Evolutionary conservation across 2,329 filamentous ascomycete species (phyloP).

Genomic region (Rhynchosporium secalis): DNA sequence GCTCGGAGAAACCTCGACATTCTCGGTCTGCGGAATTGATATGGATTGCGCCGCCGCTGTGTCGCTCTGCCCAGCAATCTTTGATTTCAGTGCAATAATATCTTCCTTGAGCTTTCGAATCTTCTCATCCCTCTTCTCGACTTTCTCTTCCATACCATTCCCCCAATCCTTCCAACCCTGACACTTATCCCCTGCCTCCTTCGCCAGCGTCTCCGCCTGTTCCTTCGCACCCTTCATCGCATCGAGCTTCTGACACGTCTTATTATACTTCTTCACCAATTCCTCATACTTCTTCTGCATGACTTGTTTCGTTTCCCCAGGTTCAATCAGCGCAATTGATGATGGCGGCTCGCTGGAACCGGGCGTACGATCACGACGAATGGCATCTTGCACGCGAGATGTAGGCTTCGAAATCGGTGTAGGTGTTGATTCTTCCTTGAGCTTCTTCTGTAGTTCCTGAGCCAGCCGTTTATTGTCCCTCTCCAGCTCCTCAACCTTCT

Average conservation of each 20-base stretch:
- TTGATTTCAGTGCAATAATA: conserved; percentile 18
- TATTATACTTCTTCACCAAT: conserved; percentile 30
- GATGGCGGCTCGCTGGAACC: conserved; percentile 18
- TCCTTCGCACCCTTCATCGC: conserved; percentile 22
- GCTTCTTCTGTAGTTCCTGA: conserved; percentile 22
- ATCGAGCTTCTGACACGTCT: conserved; percentile 19
- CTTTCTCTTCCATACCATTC: conserved; percentile 15
- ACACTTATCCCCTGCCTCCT: conserved; percentile 22
- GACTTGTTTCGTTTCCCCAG: conserved; percentile 13
- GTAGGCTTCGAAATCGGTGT: background rate
- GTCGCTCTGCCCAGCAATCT: background rate
- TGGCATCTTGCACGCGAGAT: background rate
- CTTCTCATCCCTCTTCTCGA: conserved; percentile 24
- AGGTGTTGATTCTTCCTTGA: conserved; percentile 10
- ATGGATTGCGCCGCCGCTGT: background rate
- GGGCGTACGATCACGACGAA: conserved; percentile 11
- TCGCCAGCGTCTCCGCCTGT: conserved; percentile 20
- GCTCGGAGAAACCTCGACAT: background rate
- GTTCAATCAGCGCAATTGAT: conserved; percentile 14
- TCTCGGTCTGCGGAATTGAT: background rate
- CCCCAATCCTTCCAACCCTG: conserved; percentile 21
- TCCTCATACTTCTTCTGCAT: conserved; percentile 21
- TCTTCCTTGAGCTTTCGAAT: conserved; percentile 27
- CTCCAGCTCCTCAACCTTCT: conserved; percentile 27
- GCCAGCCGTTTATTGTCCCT: conserved; percentile 33